phyloP scores from a whole-genome alignment of 2,329 filamentous ascomycete genomes.

The Neonectria faginata region DNA sequence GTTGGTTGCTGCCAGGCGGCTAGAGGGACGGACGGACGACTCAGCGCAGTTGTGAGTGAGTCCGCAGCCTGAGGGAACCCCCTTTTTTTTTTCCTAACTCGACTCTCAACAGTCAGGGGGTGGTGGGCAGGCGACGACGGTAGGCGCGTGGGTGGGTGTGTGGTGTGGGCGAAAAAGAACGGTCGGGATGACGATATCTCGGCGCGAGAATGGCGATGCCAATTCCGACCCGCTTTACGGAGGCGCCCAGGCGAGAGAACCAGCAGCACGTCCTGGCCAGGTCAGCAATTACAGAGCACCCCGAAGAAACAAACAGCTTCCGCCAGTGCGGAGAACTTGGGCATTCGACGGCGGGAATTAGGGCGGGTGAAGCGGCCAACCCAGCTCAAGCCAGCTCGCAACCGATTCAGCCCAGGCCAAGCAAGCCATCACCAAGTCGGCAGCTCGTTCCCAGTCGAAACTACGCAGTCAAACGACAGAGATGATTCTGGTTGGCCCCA shows the following conservation, averaged over 20 bases:
- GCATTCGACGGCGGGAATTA: background rate
- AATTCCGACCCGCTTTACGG: slow-evolving; percentile 20
- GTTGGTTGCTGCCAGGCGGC: background rate
- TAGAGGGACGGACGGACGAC: background rate
- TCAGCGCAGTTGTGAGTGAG: background rate
- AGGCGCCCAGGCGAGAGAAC: background rate
- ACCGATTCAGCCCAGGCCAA: slow-evolving; percentile 21
- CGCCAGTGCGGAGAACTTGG: background rate
- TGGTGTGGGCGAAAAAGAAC: slow-evolving; percentile 21
- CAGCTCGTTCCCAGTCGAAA: slow-evolving; percentile 1
- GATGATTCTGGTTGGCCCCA: slow-evolving; percentile 7
- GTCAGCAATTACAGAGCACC: slow-evolving; percentile 7
- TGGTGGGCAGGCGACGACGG: slow-evolving; percentile 8
- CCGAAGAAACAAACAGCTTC: background rate
- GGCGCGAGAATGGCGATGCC: slow-evolving; percentile 27
- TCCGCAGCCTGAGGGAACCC: background rate
- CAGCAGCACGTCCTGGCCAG: background rate
- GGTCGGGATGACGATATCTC: slow-evolving; percentile 41
- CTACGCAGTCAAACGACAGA: slow-evolving; percentile 10
- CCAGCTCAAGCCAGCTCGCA: slow-evolving; percentile 5
- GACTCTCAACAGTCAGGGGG: background rate
- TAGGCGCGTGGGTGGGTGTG: slow-evolving; percentile 18
- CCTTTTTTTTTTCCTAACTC: background rate
- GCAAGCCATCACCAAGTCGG: slow-evolving; percentile 8
- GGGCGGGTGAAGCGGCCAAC: slow-evolving; percentile 16